Percentiles rank a stretch among this genome's conserved stretches.
Evolutionary conservation across 306 rosid species (phyloP).

Genomic region (Rosa persica): DNA sequence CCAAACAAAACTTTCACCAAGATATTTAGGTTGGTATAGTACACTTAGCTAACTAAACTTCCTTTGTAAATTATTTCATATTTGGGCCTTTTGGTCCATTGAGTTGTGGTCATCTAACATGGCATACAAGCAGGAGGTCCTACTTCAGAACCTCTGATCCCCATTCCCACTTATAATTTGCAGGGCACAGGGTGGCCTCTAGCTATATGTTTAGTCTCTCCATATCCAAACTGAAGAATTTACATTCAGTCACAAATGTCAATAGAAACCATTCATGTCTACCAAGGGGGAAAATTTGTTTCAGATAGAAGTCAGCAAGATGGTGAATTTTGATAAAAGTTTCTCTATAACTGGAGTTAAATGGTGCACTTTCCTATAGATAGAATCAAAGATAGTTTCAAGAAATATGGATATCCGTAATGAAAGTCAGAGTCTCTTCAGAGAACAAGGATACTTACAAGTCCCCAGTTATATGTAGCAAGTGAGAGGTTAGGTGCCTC

Average conservation of each 20-base stretch:
- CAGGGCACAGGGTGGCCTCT: neutral
- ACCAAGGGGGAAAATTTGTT: neutral
- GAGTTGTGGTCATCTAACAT: neutral
- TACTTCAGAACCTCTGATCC: neutral
- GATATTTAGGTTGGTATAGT: no score
- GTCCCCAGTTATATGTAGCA: slow-evolving; percentile 78
- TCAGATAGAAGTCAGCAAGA: neutral
- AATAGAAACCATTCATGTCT: neutral
- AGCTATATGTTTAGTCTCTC: neutral
- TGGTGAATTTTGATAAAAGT: neutral
- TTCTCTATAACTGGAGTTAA: neutral
- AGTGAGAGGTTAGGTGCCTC: slow-evolving; percentile 86
- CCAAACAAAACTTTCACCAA: neutral
- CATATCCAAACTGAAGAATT: neutral
- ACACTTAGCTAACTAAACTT: no score
- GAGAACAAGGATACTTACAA: slow-evolving; percentile 50
- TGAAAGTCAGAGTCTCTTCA: slow-evolving; percentile 6
- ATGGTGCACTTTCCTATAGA: neutral
- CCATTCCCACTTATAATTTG: neutral
- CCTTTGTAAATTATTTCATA: neutral
- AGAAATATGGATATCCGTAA: neutral
- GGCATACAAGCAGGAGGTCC: neutral
- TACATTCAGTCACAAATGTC: neutral
- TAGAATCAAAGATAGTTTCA: neutral
- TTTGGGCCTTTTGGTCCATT: no score